phyloP scores from a whole-genome alignment of 768 basidiomycete species.

The Auriscalpium microsporum region DNA sequence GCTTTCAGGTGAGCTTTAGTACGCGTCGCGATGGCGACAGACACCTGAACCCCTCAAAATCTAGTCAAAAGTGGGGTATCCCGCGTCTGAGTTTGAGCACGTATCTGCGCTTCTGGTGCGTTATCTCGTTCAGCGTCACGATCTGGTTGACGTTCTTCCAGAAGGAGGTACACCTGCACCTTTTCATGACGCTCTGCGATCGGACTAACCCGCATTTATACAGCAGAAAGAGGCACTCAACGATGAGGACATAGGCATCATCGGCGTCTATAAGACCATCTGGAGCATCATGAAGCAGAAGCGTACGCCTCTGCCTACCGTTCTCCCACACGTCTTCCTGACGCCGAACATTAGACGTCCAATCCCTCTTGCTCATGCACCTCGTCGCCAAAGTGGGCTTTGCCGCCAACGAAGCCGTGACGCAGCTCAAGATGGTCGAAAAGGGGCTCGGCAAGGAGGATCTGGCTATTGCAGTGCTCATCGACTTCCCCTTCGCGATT shows the following conservation, averaged over 20 bases:
- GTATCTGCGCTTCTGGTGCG: conserved; percentile 82
- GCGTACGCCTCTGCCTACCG: conserved; percentile 44
- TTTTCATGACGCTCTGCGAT: too few species aligned
- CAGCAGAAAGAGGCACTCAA: conserved; percentile 70
- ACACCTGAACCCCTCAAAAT: conserved; percentile 3
- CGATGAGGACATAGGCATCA: conserved; percentile 83
- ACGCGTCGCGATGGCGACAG: not conserved
- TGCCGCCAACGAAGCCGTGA: conserved; percentile 87
- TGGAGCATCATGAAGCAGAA: conserved; percentile 88
- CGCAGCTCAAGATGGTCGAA: conserved; percentile 89
- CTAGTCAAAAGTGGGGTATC: conserved; percentile 67
- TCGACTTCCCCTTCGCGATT: conserved; percentile 98
- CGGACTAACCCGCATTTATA: not conserved
- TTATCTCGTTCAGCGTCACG: conserved; percentile 78
- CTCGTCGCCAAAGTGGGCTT: conserved; percentile 92
- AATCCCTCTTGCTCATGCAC: conserved; percentile 78
- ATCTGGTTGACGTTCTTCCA: conserved; percentile 82
- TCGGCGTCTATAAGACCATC: conserved; percentile 86
- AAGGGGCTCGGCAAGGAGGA: conserved; percentile 96
- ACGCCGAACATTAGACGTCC: conserved; percentile 56
- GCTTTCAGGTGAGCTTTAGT: conserved; percentile 59
- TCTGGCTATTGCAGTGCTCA: conserved; percentile 86
- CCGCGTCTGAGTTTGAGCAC: conserved; percentile 62
- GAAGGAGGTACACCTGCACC: conserved; percentile 54
- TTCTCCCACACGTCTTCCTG: not conserved